Evolutionary conservation across 1,284 basidiomycete species (phyloP), one percentile per base, ranked within the genome.

Genomic region (Hemileia vastatrix): DNA sequence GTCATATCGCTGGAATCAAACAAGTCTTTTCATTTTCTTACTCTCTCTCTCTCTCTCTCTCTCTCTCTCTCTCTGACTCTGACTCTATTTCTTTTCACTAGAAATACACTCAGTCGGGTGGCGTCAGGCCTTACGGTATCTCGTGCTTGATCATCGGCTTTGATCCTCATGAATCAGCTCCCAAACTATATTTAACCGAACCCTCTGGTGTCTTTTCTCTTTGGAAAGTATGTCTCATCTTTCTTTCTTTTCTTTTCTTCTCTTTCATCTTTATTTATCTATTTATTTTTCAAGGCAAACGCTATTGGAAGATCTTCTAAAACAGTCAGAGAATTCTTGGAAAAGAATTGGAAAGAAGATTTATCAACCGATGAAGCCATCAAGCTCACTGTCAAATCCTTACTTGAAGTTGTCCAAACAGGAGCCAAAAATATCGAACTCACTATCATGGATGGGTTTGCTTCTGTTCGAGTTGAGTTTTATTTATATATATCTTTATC

Each of bases 341-440:
- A 98, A 78, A 98, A 98, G 83, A 96, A 97, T 73, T 90, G 95
- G 79, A 90, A 86, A 70, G 92, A 96, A 67, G 88, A 89, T 68
- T 81, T 96, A 79, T 81, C 83, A 11, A 82, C 88, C 65, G 91
- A 92, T 44, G 90, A 93, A 64, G 85, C 88, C 54, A 89, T 98
- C 78, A 97, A 97, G 77, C 80, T 98, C 44, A 90, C 95, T 0
- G 84, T 98, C 71, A 98, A 97, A 81, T 90, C 88, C 75, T 79
- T 99, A 72, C 81, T 99, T 24, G 95, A 99, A 76, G 94, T 99
- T 27, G 95, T 99, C 1, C 95, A 98, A 79, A 97, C 95, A 1
- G 95, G 95, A 23, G 95, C 95, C 2, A 98, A 98, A 82, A 99
- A 97, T 77, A 96, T 97, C 68, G 92, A 97, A 76, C 90, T 97